A percentile compares a stretch with the other conserved stretches of the same genome.
These are phyloP conservation scores for Fusarium globosum DNA, from an alignment of 2,329 filamentous ascomycete species.

Conservation along the genomic window DNA sequence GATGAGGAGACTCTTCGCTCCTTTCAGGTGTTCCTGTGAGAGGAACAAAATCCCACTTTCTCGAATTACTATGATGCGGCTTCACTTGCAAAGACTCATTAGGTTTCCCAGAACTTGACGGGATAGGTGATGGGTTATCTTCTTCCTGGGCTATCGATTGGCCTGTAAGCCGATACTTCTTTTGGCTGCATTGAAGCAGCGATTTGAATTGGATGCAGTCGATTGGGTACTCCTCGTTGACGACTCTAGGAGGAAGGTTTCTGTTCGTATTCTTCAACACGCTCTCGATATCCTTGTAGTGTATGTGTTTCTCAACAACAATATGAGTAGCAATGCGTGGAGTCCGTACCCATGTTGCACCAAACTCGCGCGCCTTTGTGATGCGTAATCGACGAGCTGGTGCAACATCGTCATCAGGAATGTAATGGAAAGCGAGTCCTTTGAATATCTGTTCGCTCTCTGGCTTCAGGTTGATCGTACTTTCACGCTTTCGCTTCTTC, in stretches of 20 bases:
- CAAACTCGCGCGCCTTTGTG: slow-evolving; percentile 77
- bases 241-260: slow-evolving; percentile 58
- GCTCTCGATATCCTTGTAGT: slow-evolving; percentile 71
- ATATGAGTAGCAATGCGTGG: slow-evolving; percentile 77
- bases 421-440: slow-evolving; percentile 76
- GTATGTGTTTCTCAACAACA: slow-evolving; percentile 77
- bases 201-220: slow-evolving; percentile 72
- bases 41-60: slow-evolving; percentile 53
- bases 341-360: slow-evolving; percentile 75
- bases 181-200: slow-evolving; percentile 68
- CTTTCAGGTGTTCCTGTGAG: slow-evolving; percentile 52
- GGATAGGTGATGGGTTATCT: background rate
- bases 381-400: slow-evolving; percentile 77
- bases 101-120: slow-evolving; percentile 35
- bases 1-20: slow-evolving; percentile 49
- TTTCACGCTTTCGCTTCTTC: slow-evolving; percentile 60
- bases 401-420: slow-evolving; percentile 82
- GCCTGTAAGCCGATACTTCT: slow-evolving; percentile 69
- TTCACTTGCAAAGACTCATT: slow-evolving; percentile 62
- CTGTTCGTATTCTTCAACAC: slow-evolving; percentile 48
- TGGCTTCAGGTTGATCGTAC: slow-evolving; percentile 57
- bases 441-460: slow-evolving; percentile 69
- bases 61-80: slow-evolving; percentile 51
- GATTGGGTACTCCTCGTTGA: slow-evolving; percentile 75
- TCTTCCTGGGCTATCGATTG: slow-evolving; percentile 46